These are phyloP conservation scores for Aspergillus quadricinctus DNA, from an alignment of 2,329 filamentous ascomycete genomes.

Conservation along the genomic window DNA sequence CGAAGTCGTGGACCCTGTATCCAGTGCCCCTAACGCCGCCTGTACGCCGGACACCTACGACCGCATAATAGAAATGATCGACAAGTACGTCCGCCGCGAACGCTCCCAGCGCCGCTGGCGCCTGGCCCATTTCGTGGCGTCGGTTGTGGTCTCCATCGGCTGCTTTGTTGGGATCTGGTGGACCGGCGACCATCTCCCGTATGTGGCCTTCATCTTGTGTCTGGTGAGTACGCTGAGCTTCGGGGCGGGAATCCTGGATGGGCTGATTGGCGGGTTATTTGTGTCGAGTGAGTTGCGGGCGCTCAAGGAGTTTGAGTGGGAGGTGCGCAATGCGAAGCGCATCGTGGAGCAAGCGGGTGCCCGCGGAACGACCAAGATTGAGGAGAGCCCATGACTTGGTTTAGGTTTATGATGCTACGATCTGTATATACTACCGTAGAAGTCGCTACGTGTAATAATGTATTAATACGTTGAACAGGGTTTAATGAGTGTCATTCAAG, in stretches of 20 bases:
- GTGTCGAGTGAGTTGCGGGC: slow-evolving; percentile 77
- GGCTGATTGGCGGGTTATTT: slow-evolving; percentile 81
- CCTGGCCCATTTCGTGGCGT: slow-evolving; percentile 66
- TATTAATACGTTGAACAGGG: neutral
- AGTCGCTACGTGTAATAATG: neutral
- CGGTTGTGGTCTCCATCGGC: slow-evolving; percentile 63
- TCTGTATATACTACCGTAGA: neutral
- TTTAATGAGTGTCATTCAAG: neutral
- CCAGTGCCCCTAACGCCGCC: slow-evolving; percentile 21
- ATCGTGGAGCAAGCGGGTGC: neutral
- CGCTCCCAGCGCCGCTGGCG: slow-evolving; percentile 67
- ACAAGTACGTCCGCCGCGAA: slow-evolving; percentile 67
- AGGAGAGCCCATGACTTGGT: neutral
- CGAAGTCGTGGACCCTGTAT: neutral
- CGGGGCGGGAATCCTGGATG: slow-evolving; percentile 72
- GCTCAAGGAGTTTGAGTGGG: slow-evolving; percentile 89
- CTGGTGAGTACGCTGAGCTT: slow-evolving; percentile 75
- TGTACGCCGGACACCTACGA: slow-evolving; percentile 57
- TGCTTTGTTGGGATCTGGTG: slow-evolving; percentile 86
- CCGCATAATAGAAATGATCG: slow-evolving; percentile 67
- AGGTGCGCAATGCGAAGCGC: slow-evolving; percentile 63
- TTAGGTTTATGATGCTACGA: neutral
- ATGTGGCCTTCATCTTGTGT: slow-evolving; percentile 74
- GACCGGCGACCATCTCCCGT: slow-evolving; percentile 60
- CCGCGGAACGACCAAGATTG: neutral